Evolutionary conservation across 2,329 filamentous ascomycete species (phyloP).

Genomic region (Akanthomyces muscarius): DNA sequence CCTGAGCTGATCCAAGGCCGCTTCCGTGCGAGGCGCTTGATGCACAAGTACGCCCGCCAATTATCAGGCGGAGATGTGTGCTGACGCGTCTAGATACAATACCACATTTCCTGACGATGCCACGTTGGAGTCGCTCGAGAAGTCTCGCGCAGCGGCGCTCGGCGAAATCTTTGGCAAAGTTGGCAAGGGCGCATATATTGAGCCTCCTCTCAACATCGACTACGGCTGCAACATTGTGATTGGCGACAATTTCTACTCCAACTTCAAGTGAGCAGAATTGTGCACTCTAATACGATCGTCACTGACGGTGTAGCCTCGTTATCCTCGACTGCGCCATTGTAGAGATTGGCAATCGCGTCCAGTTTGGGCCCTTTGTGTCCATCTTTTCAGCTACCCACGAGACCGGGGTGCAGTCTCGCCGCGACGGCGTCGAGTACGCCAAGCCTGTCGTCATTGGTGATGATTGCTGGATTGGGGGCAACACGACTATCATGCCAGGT

Average conservation of each 20-base stretch:
- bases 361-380: conserved; percentile 68
- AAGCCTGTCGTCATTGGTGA: conserved; percentile 45
- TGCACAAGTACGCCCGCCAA: conserved; percentile 44
- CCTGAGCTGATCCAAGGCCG: conserved; percentile 48
- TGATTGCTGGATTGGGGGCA: conserved; percentile 54
- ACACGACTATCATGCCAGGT: conserved; percentile 46
- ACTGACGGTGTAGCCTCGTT: conserved; percentile 37
- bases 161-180: conserved; percentile 45
- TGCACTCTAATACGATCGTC: not conserved
- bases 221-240: conserved; percentile 63
- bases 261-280: conserved; percentile 34
- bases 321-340: conserved; percentile 73
- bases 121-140: conserved; percentile 35
- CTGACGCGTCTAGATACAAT: conserved; percentile 34
- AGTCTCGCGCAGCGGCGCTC: conserved; percentile 44
- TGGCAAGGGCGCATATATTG: conserved; percentile 52
- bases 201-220: conserved; percentile 59
- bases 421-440: conserved; percentile 46
- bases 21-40: conserved; percentile 51
- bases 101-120: conserved; percentile 48
- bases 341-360: conserved; percentile 63
- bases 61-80: not conserved
- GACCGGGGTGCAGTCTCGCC: conserved; percentile 51
- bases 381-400: conserved; percentile 72
- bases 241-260: conserved; percentile 60